Evolutionary conservation across 345 rosid genomes (phyloP), one percentile per base, ranked within the genome.

Genomic region (Iberis pinnata): DNA sequence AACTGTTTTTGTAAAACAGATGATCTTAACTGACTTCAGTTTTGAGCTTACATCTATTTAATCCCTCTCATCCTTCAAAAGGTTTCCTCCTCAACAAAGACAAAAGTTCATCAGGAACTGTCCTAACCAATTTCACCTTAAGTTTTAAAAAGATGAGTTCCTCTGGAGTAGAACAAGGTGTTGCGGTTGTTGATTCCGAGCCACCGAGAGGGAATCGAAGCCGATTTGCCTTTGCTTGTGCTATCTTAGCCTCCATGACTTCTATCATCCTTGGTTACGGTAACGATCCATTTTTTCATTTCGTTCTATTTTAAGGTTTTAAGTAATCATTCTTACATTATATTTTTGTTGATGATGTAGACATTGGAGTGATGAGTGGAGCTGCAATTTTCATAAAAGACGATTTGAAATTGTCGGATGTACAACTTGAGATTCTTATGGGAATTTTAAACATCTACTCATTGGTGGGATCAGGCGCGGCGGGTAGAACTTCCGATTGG

Each of bases 261-360:
- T 82, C 89, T 32, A 53, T 77, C 67, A 72, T 86, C 4, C 70
- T 85, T 63, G 95, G 95, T 48, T 82, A 82, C 25, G 95, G 95
- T 82, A 41, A 55, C n/a, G n/a, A n/a, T 76, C 77, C 37, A 35
- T 18, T 12, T 12, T 25, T 56, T 20, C 22, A 50, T 33, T 33
- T 16, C 6, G 36, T 15, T 17, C 1, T 1, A 9, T 16, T 15
- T 14, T 33, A 5, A 15, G 0, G 12, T 12, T 15, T 58, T 43
- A n/a, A 11, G 13, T 31, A 61, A 43, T 5, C 13, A 6, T 22
- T 11, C 5, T 22, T 10, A 31, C 16, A 31, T 51, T 15, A n/a
- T n/a, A n/a, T n/a, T 13, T 5, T 24, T 15, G 9, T 18, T 18
- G 19, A 61, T 35, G 22, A 40, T 60, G 12, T 12, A 67, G 71